These are phyloP conservation scores for Hypoxylon sp. DNA, from an alignment of 2,329 filamentous ascomycete species.

Conservation along the genomic window DNA sequence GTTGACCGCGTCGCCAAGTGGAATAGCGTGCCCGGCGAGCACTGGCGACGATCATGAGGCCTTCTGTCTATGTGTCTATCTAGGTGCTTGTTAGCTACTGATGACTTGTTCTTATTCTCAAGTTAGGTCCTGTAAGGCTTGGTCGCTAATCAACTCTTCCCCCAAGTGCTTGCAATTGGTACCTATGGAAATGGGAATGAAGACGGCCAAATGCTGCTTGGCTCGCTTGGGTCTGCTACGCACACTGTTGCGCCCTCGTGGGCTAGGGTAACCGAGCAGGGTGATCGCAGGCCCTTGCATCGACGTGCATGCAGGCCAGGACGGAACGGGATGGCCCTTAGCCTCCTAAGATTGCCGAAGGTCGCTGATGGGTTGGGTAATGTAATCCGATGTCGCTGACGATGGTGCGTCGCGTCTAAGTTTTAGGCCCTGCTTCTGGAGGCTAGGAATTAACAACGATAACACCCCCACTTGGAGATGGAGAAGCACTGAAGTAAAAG, in stretches of 20 bases:
- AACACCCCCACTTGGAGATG: slow-evolving; percentile 11
- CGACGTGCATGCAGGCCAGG: slow-evolving; percentile 25
- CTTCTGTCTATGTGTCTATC: too few species aligned
- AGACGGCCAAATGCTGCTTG: not conserved
- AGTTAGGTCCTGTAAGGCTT: too few species aligned
- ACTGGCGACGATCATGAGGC: slow-evolving; percentile 13
- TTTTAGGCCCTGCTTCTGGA: too few species aligned
- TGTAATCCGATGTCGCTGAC: slow-evolving; percentile 34
- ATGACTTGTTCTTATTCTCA: too few species aligned
- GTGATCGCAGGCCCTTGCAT: slow-evolving; percentile 31
- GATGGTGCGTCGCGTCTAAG: slow-evolving; percentile 4
- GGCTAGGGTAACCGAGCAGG: slow-evolving; percentile 11
- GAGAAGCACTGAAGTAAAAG: slow-evolving; percentile 2
- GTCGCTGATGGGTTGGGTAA: slow-evolving; percentile 21
- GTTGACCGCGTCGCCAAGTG: slow-evolving; percentile 8
- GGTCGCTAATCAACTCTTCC: too few species aligned
- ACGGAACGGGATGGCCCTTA: slow-evolving; percentile 32
- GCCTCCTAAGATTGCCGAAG: slow-evolving; percentile 29
- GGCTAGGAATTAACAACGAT: slow-evolving; percentile 24
- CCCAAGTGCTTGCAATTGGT: too few species aligned
- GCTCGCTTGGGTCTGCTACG: slow-evolving; percentile 1
- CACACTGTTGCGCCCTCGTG: slow-evolving; percentile 19
- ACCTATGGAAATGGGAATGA: not conserved
- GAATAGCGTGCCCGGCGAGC: slow-evolving; percentile 15
- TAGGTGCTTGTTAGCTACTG: too few species aligned